phyloP scores from a whole-genome alignment of 139 green algal genomes.

The Yamagishiella unicocca region DNA sequence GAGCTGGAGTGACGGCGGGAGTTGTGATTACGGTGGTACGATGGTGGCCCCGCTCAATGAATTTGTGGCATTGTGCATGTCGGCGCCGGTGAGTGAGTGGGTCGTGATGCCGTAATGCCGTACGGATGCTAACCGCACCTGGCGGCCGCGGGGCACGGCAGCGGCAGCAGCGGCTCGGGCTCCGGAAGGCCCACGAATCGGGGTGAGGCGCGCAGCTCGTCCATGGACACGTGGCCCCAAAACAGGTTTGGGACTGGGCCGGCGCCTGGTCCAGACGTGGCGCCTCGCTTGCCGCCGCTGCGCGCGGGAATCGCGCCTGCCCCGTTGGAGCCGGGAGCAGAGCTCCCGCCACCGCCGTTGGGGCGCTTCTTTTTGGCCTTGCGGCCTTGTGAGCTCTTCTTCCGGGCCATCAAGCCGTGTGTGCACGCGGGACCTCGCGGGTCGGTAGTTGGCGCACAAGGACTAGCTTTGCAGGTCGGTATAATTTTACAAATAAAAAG shows the following conservation, averaged over 20 bases:
- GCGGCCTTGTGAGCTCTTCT: not conserved
- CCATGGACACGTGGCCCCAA: slow-evolving; percentile 14
- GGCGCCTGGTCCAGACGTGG: not conserved
- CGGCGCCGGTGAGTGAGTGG: not conserved
- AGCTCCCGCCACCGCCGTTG: not conserved
- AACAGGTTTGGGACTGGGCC: slow-evolving; percentile 19
- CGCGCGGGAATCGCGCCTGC: too few relatives aligned
- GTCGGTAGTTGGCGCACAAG: too few relatives aligned
- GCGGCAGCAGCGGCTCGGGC: not conserved
- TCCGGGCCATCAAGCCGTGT: slow-evolving; percentile 7
- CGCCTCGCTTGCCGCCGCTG: not conserved
- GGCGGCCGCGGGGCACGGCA: not conserved
- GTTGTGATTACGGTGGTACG: not conserved
- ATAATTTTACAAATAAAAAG: too few relatives aligned
- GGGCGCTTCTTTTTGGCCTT: slow-evolving; percentile 12
- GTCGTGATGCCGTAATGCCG: not conserved
- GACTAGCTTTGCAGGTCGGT: too few relatives aligned
- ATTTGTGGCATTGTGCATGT: not conserved
- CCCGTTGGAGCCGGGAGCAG: not conserved
- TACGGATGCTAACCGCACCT: slow-evolving; percentile 2
- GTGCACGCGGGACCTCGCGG: too few relatives aligned
- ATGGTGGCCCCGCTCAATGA: too few relatives aligned
- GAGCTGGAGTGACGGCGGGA: not conserved
- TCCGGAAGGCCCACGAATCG: slow-evolving; percentile 12
- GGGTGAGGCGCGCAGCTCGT: not conserved